Evolutionary conservation across 352 stramenopile genomes (phyloP), one percentile per base, ranked within the genome.

Genomic region (Aphanomyces astaci): DNA sequence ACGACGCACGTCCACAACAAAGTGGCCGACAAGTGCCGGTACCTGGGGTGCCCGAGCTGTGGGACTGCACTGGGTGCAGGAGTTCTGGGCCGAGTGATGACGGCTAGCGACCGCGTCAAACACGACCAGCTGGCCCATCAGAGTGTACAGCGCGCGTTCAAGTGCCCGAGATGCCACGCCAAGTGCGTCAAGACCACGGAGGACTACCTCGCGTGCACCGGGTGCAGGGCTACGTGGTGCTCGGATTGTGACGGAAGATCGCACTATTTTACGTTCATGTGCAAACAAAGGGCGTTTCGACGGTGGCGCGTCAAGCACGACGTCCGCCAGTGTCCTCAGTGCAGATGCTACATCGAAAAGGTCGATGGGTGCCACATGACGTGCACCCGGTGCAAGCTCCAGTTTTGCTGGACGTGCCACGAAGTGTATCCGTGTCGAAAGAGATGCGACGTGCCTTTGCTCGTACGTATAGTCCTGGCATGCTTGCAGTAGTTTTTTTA

Each of bases 361-460:
- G 24, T 31, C 39, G 36, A 65, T 2, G 56, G 56, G 10, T 65
- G 56, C 39, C 56, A 65, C 39, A 65, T 65, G 56, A 65, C 56
- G 33, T 65, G 56, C 40, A 46, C 25, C 7, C 28, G 28, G 22
- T 32, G 56, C 56, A 30, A 32, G 11, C 13, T 48, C 30, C 33
- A 65, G 56, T 65, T 65, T 33, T 65, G 56, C 40, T 65, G 39
- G 31, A n/a, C 19, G 0, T 65, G 56, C 40, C n/a, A n/a, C n/a
- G n/a, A n/a, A n/a, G n/a, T n/a, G n/a, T n/a, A n/a, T n/a, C n/a
- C n/a, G n/a, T n/a, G n/a, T n/a, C n/a, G n/a, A n/a, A n/a, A n/a
- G n/a, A n/a, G n/a, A n/a, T n/a, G n/a, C n/a, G n/a, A n/a, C n/a
- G n/a, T n/a, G n/a, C n/a, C n/a, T n/a, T n/a, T n/a, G n/a, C n/a